Evolutionary conservation across 106 monocot genomes (phyloP).

Genomic region (Dendrobium officinale): DNA sequence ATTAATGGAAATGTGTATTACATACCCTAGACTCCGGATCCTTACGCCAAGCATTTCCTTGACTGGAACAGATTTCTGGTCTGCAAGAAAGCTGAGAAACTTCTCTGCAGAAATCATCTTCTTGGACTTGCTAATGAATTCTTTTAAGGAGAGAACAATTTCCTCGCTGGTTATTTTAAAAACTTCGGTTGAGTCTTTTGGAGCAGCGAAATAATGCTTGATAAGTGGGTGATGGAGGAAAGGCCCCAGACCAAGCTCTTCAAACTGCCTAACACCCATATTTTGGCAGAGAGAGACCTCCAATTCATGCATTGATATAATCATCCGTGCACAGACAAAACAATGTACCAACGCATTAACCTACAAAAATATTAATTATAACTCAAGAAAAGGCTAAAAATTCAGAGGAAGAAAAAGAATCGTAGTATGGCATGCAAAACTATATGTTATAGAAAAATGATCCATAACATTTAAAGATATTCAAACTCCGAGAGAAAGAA

Average conservation of each 20-base stretch:
- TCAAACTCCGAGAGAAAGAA: too few relatives aligned
- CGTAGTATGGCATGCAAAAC: neutral
- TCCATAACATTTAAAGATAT: too few relatives aligned
- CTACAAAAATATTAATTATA: slow-evolving; percentile 24
- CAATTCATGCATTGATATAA: slow-evolving; percentile 69
- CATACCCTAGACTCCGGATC: slow-evolving; percentile 74
- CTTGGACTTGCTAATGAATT: slow-evolving; percentile 29
- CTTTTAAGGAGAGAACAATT: slow-evolving; percentile 32
- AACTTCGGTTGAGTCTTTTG: slow-evolving; percentile 35
- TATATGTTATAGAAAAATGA: too few relatives aligned
- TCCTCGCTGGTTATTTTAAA: slow-evolving; percentile 65
- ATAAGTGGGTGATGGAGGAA: slow-evolving; percentile 55
- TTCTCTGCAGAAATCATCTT: slow-evolving; percentile 34
- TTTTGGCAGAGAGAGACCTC: slow-evolving; percentile 66
- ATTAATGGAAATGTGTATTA: neutral
- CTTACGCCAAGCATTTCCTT: slow-evolving; percentile 82
- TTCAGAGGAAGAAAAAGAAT: neutral
- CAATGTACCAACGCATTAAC: slow-evolving; percentile 90
- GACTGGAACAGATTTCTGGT: slow-evolving; percentile 35
- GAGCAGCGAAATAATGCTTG: slow-evolving; percentile 62
- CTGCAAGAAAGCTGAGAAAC: slow-evolving; percentile 53
- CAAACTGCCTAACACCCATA: slow-evolving; percentile 67
- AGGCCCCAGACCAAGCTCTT: slow-evolving; percentile 79
- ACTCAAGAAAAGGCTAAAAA: neutral
- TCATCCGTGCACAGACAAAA: slow-evolving; percentile 56